Evolutionary conservation across 139 green algal species (phyloP).

Genomic region (Picochlorum sp.): DNA sequence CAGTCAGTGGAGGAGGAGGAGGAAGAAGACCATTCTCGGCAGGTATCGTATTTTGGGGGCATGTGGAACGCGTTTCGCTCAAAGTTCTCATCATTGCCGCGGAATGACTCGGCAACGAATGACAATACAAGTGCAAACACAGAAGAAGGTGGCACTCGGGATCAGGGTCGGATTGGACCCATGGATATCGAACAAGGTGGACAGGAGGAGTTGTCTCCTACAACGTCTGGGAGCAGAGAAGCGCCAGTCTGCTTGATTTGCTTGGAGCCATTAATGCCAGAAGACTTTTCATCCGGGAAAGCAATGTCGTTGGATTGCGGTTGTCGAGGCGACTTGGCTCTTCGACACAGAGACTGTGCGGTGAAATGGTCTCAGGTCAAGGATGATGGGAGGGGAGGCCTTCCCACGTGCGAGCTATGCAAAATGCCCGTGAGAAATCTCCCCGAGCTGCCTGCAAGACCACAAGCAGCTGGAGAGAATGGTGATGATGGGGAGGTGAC

Average conservation of each 20-base stretch:
- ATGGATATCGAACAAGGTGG: conserved; percentile 1
- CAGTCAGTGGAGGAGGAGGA: too few species aligned
- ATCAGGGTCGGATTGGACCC: not conserved
- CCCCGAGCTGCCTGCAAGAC: conserved; percentile 28
- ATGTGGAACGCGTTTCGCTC: too few species aligned
- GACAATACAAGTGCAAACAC: too few species aligned
- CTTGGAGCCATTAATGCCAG: conserved; percentile 53
- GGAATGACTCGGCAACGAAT: too few species aligned
- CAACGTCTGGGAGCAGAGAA: not conserved
- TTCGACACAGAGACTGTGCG: conserved; percentile 68
- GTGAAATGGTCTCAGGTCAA: conserved; percentile 76
- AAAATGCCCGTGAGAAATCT: conserved; percentile 48
- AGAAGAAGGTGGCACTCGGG: not conserved
- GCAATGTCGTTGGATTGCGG: conserved; percentile 61
- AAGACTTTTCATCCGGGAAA: conserved; percentile 47
- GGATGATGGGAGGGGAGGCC: conserved; percentile 29
- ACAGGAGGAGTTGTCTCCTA: not conserved
- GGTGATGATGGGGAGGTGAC: not conserved
- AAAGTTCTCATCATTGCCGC: too few species aligned
- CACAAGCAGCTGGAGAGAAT: not conserved
- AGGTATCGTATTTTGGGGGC: too few species aligned
- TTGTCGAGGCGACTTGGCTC: conserved; percentile 68
- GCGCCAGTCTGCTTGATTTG: conserved; percentile 65
- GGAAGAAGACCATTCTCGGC: too few species aligned
- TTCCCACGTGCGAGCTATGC: conserved; percentile 58